Base-by-base conservation (phyloP, 2,329 filamentous ascomycete genomes). In the Calonectria pteridis region DNA sequence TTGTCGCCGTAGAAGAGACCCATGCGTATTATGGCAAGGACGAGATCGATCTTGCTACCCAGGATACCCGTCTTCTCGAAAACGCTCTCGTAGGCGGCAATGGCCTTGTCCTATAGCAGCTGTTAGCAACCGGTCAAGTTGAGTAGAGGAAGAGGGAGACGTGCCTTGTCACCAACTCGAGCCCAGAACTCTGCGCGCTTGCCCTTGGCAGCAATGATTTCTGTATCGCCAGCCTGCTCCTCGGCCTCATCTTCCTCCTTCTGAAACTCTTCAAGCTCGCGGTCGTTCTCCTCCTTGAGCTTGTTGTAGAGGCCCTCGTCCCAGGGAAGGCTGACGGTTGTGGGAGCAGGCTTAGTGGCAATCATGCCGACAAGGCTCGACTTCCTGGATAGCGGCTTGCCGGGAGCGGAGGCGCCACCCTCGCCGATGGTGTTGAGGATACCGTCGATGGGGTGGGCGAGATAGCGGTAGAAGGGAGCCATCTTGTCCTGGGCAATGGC, bases 181-280 rank as follows among this genome's bases (percentile, higher is more conserved):
- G 97, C 96, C 91, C 95, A 98, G 85, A 98, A 97, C 85, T 99
- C 97, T 73, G 97, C 97, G 81, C 96, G 91, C 90, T 98, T 98
- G 79, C 96, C 96, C 85, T 94, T 92, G 78, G 96, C 97, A 70
- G 95, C 94, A 86, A 96, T 93, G 77, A 99, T 93, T 87, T 99
- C 97, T 16, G 95, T 98, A 82, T 99, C 97, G 69, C 97, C 97
- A 73, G 96, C 96, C 85, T 97, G 96, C 89, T 99, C 97, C 50
- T 94, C 93, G 13, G 97, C 97, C 83, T 99, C 96, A 75, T 98
- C 96, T 84, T 96, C 93, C 85, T 97, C 94, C 85, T 95, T 95
- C 86, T 96, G 92, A 81, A 94, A 92, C 66, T 87, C 90, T 77
- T 94, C 93, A 62, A 96, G 87, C 87, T 96, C 94, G 81, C 91